phyloP scores from a whole-genome alignment of 2,329 filamentous ascomycete species.

The Cercospora citrullina region DNA sequence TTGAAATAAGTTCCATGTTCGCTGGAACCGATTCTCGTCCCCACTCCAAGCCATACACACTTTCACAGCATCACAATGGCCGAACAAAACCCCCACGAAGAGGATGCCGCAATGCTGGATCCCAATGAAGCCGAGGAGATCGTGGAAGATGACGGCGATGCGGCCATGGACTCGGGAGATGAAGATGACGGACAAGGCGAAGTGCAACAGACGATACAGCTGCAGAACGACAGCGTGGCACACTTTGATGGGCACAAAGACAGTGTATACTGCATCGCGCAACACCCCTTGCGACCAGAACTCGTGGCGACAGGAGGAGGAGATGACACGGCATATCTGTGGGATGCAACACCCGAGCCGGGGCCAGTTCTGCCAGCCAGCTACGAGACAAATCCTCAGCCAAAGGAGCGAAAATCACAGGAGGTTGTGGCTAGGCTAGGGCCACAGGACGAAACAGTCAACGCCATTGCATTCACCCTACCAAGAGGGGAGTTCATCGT shows the following conservation, averaged over 20 bases:
- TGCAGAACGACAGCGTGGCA: constrained; percentile 89
- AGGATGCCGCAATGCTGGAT: constrained; percentile 71
- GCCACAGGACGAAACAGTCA: constrained; percentile 91
- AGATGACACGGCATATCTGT: constrained; percentile 82
- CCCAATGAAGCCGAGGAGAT: constrained; percentile 79
- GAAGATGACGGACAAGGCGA: constrained; percentile 47
- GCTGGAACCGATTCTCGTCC: background rate
- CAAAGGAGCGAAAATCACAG: constrained; percentile 59
- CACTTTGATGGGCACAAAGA: constrained; percentile 91
- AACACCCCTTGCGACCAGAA: constrained; percentile 76
- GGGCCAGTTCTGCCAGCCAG: constrained; percentile 71
- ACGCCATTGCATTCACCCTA: constrained; percentile 78
- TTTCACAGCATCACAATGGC: background rate
- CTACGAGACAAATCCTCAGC: constrained; percentile 67
- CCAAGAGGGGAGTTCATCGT: constrained; percentile 80
- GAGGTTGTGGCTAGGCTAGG: constrained; percentile 71
- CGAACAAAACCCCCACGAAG: constrained; percentile 34
- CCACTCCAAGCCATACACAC: no score
- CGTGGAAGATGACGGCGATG: constrained; percentile 62
- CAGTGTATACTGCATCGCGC: constrained; percentile 91
- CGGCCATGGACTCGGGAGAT: constrained; percentile 76
- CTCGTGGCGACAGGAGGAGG: constrained; percentile 87
- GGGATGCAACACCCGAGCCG: constrained; percentile 67
- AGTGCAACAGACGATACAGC: constrained; percentile 65
- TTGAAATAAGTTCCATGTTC: background rate